A percentile compares a stretch with the other conserved stretches of the same genome.
These are phyloP conservation scores for Stachybotrys echinatus DNA, from an alignment of 2,329 filamentous ascomycete species.

Conservation along the genomic window DNA sequence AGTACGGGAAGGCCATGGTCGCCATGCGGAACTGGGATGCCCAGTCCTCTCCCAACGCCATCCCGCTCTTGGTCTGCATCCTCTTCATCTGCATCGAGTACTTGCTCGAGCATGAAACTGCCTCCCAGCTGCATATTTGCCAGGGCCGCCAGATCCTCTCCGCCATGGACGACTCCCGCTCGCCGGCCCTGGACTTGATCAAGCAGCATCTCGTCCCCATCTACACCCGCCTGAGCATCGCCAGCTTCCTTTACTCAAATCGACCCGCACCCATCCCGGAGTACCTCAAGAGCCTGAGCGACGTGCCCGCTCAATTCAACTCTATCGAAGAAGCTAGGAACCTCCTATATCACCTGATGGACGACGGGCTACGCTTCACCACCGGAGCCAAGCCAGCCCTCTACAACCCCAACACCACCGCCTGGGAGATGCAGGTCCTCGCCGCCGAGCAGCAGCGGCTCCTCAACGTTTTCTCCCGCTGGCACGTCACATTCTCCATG, in stretches of 20 bases:
- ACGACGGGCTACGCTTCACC: conserved; percentile 32
- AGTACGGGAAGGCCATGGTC: conserved; percentile 45
- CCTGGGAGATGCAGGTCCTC: conserved; percentile 18
- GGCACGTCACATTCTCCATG: conserved; percentile 24
- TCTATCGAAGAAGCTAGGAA: conserved; percentile 23
- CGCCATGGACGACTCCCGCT: conserved; percentile 19
- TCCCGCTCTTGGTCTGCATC: conserved; percentile 39
- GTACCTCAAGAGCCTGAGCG: conserved; percentile 22
- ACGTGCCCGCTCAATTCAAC: conserved; percentile 27
- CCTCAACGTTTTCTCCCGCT: conserved; percentile 19
- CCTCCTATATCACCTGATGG: conserved; percentile 31
- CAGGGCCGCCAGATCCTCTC: conserved; percentile 37
- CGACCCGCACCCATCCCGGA: conserved; percentile 29
- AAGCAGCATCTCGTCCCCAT: conserved; percentile 35
- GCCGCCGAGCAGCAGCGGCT: conserved; percentile 26
- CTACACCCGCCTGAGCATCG: conserved; percentile 36
- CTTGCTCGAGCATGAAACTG: conserved; percentile 41
- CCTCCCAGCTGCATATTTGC: conserved; percentile 38
- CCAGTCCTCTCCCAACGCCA: conserved; percentile 19
- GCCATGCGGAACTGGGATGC: conserved; percentile 31
- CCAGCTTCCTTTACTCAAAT: conserved; percentile 34
- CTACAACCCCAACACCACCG: conserved; percentile 16
- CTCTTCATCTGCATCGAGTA: conserved; percentile 51
- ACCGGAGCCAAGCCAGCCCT: conserved; percentile 16
- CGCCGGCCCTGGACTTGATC: conserved; percentile 29